Evolutionary conservation across 495 filamentous ascomycete genomes (phyloP).

Genomic region (Penicillium dipodomyicola): DNA sequence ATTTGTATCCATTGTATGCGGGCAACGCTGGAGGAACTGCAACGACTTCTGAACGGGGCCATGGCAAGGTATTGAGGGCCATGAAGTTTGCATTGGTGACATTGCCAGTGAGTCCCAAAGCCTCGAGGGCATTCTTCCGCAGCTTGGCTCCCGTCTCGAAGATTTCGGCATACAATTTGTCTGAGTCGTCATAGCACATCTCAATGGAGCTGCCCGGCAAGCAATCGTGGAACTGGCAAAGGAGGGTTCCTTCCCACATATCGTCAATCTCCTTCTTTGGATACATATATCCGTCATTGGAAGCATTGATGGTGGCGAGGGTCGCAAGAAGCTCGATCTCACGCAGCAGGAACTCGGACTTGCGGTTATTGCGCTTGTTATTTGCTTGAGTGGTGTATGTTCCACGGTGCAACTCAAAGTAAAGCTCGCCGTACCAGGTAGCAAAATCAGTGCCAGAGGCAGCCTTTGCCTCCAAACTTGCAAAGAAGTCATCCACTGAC

Average conservation of each 20-base stretch:
- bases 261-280: constrained; percentile 87
- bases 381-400: constrained; percentile 97
- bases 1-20: constrained; percentile 36
- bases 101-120: constrained; percentile 56
- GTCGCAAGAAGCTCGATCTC: constrained; percentile 90
- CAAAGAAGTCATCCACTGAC: constrained; percentile 96
- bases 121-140: constrained; percentile 64
- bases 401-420: constrained; percentile 94
- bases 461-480: constrained; percentile 68
- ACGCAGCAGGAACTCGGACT: constrained; percentile 76
- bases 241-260: constrained; percentile 84
- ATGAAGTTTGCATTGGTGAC: constrained; percentile 36
- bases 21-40: constrained; percentile 47
- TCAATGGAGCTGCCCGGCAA: constrained; percentile 93
- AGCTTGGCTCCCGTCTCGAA: constrained; percentile 72
- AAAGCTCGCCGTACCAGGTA: constrained; percentile 97
- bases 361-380: constrained; percentile 92
- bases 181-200: constrained; percentile 94
- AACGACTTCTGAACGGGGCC: constrained; percentile 72
- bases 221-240: constrained; percentile 97
- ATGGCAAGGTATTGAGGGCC: constrained; percentile 79
- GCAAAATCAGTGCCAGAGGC: constrained; percentile 73
- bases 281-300: constrained; percentile 66
- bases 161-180: constrained; percentile 79
- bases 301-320: constrained; percentile 67